phyloP scores from a whole-genome alignment of 345 rosid genomes.

The Citrus mangshanensis region DNA sequence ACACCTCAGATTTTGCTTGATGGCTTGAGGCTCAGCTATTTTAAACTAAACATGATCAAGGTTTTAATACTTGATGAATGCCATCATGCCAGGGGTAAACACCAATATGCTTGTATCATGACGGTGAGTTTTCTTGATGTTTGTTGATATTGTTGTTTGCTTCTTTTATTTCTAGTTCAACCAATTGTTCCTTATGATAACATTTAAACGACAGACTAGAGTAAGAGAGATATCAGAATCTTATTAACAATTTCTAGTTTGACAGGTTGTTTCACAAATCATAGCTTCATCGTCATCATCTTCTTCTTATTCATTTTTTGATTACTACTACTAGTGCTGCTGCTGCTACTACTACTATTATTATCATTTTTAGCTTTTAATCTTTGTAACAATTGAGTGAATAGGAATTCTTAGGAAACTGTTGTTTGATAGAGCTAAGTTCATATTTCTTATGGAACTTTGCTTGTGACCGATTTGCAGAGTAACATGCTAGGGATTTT shows the following conservation, averaged over 20 bases:
- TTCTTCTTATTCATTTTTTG: neutral
- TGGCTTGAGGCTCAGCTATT: slow-evolving; percentile 65
- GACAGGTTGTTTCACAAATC: neutral
- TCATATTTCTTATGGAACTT: neutral
- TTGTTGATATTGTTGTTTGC: neutral
- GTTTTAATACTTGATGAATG: slow-evolving; percentile 89
- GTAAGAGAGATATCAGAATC: neutral
- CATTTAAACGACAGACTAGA: neutral
- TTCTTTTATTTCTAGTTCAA: neutral
- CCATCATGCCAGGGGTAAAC: slow-evolving; percentile 73
- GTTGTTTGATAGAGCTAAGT: neutral
- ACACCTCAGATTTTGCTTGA: slow-evolving; percentile 78
- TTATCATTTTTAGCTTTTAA: neutral
- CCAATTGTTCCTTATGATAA: neutral
- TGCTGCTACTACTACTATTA: too few relatives aligned
- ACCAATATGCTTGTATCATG: slow-evolving; percentile 81
- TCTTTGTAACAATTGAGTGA: neutral
- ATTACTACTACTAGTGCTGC: neutral
- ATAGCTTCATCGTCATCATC: neutral
- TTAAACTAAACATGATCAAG: slow-evolving; percentile 58
- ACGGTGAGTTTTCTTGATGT: slow-evolving; percentile 47
- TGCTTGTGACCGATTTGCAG: neutral
- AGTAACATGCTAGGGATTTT: neutral
- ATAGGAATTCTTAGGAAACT: neutral
- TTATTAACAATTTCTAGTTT: neutral